Conservation (phyloP, 2,329 filamentous ascomycete genomes). For the Beauveria scarabaeidicola region DNA sequence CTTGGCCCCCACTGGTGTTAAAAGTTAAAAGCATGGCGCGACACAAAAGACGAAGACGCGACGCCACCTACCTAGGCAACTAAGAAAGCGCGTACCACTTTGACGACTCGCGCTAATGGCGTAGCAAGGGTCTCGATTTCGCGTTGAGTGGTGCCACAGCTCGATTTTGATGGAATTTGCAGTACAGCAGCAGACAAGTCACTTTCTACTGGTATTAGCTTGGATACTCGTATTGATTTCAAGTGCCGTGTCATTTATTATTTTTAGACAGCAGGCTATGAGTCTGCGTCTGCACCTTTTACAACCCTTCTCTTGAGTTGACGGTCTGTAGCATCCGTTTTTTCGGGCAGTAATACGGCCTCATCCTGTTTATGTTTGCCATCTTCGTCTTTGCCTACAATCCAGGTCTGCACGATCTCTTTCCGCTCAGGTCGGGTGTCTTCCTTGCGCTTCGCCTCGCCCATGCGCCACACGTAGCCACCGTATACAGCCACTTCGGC, state of each 20-base stretch:
- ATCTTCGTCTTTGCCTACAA: slow-evolving; percentile 37
- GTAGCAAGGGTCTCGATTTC: neutral
- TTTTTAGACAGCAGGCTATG: neutral
- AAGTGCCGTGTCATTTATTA: neutral
- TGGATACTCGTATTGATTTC: neutral
- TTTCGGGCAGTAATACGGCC: slow-evolving; percentile 19
- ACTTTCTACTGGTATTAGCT: neutral
- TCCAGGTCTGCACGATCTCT: slow-evolving; percentile 65
- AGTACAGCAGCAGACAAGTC: neutral
- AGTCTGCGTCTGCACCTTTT: neutral
- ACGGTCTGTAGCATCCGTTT: slow-evolving; percentile 11
- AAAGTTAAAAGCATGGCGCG: neutral
- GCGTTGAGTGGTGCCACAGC: slow-evolving; percentile 1
- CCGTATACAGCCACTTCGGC: slow-evolving; percentile 72
- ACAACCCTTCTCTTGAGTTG: neutral
- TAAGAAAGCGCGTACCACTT: slow-evolving; percentile 9
- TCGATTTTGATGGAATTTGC: neutral
- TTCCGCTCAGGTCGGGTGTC: slow-evolving; percentile 54
- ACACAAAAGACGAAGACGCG: slow-evolving; percentile 9
- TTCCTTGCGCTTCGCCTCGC: slow-evolving; percentile 57
- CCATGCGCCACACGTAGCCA: slow-evolving; percentile 64
- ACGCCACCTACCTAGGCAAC: neutral
- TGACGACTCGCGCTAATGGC: neutral
- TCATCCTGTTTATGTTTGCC: slow-evolving; percentile 20
- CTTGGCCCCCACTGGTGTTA: neutral